phyloP scores from a whole-genome alignment of 345 rosid species.

The Passiflora organensis region DNA sequence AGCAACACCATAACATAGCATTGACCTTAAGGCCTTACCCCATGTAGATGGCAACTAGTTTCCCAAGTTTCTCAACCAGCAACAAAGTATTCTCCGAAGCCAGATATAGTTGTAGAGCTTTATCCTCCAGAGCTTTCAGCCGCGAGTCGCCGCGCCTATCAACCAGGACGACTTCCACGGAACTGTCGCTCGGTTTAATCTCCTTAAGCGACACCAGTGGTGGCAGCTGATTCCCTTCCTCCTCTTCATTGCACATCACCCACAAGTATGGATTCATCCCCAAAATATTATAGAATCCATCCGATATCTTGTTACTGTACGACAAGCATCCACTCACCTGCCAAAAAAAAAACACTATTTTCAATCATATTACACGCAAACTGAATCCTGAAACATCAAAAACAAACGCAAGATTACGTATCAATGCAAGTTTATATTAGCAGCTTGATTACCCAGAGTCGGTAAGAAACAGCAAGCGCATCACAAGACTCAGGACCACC shows the following conservation, averaged over 20 bases:
- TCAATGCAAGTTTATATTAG: too few species aligned
- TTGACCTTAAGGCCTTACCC: constrained; percentile 41
- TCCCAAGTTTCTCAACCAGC: constrained; percentile 76
- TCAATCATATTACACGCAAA: background rate
- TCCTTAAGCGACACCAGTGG: constrained; percentile 62
- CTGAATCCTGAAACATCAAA: background rate
- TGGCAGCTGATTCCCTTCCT: constrained; percentile 65
- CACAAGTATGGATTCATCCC: constrained; percentile 96
- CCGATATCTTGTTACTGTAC: constrained; percentile 71
- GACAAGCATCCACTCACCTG: constrained; percentile 94
- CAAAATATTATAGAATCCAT: constrained; percentile 87
- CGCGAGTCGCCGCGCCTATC: constrained; percentile 68
- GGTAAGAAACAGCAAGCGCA: constrained; percentile 65
- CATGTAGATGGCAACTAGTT: constrained; percentile 83
- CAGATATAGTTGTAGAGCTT: constrained; percentile 71
- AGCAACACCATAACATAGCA: background rate
- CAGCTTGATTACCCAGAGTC: constrained; percentile 94
- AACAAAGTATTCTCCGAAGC: constrained; percentile 64
- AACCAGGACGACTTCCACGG: constrained; percentile 83
- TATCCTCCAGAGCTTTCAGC: constrained; percentile 75
- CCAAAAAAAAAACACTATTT: background rate
- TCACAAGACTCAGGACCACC: constrained; percentile 28
- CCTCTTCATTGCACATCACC: constrained; percentile 74
- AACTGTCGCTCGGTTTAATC: constrained; percentile 58
- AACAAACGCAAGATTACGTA: too few species aligned